Conservation (phyloP, 768 basidiomycete genomes). For the Serendipita sp. region DNA sequence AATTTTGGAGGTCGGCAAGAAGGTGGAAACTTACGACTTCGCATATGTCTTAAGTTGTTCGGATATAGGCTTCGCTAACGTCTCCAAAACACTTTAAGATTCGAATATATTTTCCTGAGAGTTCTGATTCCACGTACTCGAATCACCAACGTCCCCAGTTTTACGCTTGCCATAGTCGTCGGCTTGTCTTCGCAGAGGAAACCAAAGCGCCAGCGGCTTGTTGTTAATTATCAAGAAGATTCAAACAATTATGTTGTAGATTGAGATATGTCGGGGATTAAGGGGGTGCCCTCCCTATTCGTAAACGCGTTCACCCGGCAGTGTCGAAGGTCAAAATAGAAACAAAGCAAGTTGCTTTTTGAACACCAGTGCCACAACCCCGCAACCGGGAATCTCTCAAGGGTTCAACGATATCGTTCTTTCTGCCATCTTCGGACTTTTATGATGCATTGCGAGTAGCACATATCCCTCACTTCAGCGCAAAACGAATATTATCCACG, state of each 20-base stretch:
- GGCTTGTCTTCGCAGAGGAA: not conserved
- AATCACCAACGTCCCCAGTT: slow-evolving; percentile 58
- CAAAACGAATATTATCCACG: too few relatives aligned
- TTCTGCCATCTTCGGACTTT: not conserved
- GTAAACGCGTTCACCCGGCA: slow-evolving; percentile 1
- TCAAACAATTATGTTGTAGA: not conserved
- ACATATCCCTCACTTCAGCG: not conserved
- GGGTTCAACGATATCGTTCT: not conserved
- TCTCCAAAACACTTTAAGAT: slow-evolving; percentile 27
- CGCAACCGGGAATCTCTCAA: not conserved
- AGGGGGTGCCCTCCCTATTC: not conserved
- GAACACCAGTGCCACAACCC: not conserved
- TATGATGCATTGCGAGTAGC: not conserved
- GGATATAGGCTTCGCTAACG: slow-evolving; percentile 73
- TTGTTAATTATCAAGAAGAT: not conserved
- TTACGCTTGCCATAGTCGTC: slow-evolving; percentile 49
- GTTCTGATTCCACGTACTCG: slow-evolving; percentile 32
- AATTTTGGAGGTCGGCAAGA: not conserved
- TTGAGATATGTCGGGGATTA: not conserved
- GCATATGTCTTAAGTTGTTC: slow-evolving; percentile 52
- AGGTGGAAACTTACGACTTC: slow-evolving; percentile 35
- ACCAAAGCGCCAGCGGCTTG: not conserved
- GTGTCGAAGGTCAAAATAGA: not conserved
- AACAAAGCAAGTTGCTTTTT: not conserved
- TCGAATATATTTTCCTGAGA: not conserved